These are phyloP conservation scores for Lactarius psammicola DNA, from an alignment of 768 basidiomycete species.

Conservation along the genomic window DNA sequence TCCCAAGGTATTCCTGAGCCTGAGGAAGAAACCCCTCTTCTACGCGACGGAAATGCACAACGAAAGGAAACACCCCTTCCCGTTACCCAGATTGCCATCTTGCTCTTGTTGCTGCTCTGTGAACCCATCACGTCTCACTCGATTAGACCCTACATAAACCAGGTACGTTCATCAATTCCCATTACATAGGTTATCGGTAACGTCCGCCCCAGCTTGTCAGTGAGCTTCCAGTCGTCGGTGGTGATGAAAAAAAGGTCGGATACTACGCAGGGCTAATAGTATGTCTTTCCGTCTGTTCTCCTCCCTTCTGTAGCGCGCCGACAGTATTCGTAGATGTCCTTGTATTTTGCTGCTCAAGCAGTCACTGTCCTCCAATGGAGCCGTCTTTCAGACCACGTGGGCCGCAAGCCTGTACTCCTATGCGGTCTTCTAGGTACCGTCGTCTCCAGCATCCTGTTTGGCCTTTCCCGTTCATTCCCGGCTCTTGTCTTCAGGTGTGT, in stretches of 20 bases:
- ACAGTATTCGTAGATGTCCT: conserved; percentile 38
- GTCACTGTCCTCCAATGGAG: conserved; percentile 50
- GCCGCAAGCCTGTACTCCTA: conserved; percentile 50
- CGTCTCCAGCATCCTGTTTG: conserved; percentile 39
- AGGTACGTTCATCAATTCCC: conserved; percentile 35
- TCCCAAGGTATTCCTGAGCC: too few relatives aligned
- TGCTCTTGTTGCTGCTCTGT: too few relatives aligned
- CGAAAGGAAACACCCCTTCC: too few relatives aligned
- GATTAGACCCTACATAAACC: conserved; percentile 52
- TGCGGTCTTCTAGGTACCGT: conserved; percentile 37
- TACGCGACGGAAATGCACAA: too few relatives aligned
- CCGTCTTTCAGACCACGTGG: conserved; percentile 46
- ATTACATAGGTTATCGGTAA: not conserved
- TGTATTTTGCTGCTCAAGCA: conserved; percentile 49
- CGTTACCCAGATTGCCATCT: too few relatives aligned
- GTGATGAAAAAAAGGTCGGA: conserved; percentile 46
- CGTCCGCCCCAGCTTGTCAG: conserved; percentile 39
- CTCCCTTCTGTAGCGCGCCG: not conserved
- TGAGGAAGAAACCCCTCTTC: too few relatives aligned
- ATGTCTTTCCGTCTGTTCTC: conserved; percentile 29
- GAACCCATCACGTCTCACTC: conserved; percentile 45
- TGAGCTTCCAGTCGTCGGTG: conserved; percentile 43
- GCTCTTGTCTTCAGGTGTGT: conserved; percentile 34
- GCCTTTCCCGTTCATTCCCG: conserved; percentile 39
- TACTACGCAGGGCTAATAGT: conserved; percentile 52